These are phyloP conservation scores for Trichodelitschia bisporula DNA, from an alignment of 495 filamentous ascomycete genomes.

Conservation along the genomic window DNA sequence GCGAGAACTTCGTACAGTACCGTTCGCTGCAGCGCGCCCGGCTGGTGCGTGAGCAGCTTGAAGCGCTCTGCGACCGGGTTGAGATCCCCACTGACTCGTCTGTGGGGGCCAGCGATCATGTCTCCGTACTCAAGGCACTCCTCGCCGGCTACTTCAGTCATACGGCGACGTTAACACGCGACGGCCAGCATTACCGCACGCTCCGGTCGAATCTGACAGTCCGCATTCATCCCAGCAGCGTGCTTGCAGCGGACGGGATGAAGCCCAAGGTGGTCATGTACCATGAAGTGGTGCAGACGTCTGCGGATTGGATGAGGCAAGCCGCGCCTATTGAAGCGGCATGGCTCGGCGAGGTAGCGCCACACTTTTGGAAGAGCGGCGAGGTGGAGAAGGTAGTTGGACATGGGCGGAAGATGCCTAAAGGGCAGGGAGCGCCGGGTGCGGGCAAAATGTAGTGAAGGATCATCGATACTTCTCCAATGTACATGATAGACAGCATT, in stretches of 20 bases:
- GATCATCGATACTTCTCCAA: too few species aligned
- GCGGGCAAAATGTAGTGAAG: too few species aligned
- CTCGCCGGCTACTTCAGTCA: conserved; percentile 91
- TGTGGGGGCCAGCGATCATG: conserved; percentile 41
- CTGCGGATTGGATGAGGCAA: conserved; percentile 81
- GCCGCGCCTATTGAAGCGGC: conserved; percentile 63
- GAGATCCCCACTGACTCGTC: conserved; percentile 46
- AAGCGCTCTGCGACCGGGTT: conserved; percentile 82
- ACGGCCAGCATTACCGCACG: conserved; percentile 79
- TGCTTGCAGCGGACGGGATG: conserved; percentile 42
- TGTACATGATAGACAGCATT: too few species aligned
- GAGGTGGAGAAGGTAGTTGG: conserved; percentile 62
- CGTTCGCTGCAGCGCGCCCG: conserved; percentile 64
- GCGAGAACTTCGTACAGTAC: conserved; percentile 87
- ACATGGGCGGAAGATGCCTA: conserved; percentile 51
- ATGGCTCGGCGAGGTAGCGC: conserved; percentile 80
- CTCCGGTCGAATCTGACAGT: conserved; percentile 82
- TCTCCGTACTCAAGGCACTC: conserved; percentile 65
- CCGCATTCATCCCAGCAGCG: conserved; percentile 68
- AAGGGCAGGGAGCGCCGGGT: conserved; percentile 22
- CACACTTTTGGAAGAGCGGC: conserved; percentile 87
- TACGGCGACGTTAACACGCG: conserved; percentile 61
- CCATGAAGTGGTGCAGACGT: conserved; percentile 79
- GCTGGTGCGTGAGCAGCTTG: conserved; percentile 82
- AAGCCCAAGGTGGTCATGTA: conserved; percentile 82